These are phyloP conservation scores for Cinnamomum chago DNA, from an alignment of 164 flowering plant genomes.

Conservation along the genomic window DNA sequence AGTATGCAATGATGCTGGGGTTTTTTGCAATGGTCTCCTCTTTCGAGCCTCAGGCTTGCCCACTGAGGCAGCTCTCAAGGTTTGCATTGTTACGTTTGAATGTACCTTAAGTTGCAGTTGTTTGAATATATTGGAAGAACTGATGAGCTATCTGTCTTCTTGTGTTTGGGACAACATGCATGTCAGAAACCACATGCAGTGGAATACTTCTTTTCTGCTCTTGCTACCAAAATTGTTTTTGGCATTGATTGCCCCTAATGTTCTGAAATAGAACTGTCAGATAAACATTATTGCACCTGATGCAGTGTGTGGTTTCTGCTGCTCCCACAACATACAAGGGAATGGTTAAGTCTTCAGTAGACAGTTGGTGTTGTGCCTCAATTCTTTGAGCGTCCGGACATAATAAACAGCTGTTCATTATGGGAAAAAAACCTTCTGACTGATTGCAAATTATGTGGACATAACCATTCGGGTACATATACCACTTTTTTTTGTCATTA, in stretches of 20 bases:
- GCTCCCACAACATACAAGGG: too few species aligned
- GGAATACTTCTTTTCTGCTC: neutral
- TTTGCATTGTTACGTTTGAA: neutral
- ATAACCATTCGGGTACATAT: too few species aligned
- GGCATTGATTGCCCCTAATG: neutral
- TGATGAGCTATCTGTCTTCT: neutral
- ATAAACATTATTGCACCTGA: too few species aligned
- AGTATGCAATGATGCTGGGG: constrained; percentile 87
- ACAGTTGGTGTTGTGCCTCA: too few species aligned
- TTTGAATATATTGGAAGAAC: neutral
- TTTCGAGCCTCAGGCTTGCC: constrained; percentile 83
- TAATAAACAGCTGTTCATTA: too few species aligned
- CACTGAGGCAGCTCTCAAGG: constrained; percentile 93
- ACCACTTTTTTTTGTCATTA: too few species aligned
- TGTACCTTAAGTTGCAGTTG: neutral
- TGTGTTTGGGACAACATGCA: neutral
- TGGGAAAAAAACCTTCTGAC: too few species aligned
- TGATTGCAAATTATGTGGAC: too few species aligned
- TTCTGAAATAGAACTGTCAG: neutral
- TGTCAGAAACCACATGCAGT: neutral
- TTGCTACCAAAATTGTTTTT: neutral
- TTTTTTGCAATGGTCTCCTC: constrained; percentile 56
- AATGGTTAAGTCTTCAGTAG: too few species aligned
- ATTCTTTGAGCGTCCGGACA: too few species aligned
- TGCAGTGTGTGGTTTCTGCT: too few species aligned